A percentile compares a stretch with the other conserved stretches of the same genome.
Evolutionary conservation across 75 land plant species (phyloP).

Genomic region (Cryptomeria japonica): DNA sequence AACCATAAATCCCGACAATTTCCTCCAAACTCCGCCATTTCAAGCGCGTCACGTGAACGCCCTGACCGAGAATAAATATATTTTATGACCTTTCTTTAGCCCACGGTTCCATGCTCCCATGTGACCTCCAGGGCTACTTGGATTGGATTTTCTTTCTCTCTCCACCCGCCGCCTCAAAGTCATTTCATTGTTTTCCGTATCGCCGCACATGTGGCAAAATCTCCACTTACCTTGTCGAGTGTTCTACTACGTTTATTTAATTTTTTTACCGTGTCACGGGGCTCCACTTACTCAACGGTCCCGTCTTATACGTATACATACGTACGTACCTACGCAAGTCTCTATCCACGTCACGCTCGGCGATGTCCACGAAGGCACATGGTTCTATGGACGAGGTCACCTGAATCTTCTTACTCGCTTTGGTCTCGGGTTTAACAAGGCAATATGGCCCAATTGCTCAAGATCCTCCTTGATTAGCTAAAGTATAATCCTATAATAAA

Average conservation of each 20-base stretch:
- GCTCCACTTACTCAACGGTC: not conserved
- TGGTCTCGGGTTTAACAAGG: too few relatives aligned
- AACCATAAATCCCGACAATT: not conserved
- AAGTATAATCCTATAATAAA: too few relatives aligned
- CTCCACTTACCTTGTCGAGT: not conserved
- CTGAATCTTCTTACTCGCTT: not conserved
- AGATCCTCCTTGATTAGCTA: too few relatives aligned
- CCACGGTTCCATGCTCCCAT: not conserved
- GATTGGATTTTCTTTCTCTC: not conserved
- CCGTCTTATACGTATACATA: not conserved
- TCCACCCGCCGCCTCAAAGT: slow-evolving; percentile 5
- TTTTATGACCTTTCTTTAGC: too few relatives aligned
- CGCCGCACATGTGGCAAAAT: not conserved
- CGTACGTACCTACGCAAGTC: not conserved
- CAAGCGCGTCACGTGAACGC: slow-evolving; percentile 4
- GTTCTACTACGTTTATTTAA: not conserved
- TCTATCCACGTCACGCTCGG: not conserved
- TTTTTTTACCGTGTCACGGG: not conserved
- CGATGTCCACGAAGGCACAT: not conserved
- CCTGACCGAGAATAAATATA: not conserved
- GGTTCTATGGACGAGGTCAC: not conserved
- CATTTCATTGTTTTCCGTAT: not conserved
- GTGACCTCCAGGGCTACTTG: not conserved
- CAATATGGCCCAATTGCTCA: too few relatives aligned
- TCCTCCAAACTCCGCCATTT: not conserved